Conservation (phyloP, 2,329 filamentous ascomycete species). For the Periconia macrospinosa region DNA sequence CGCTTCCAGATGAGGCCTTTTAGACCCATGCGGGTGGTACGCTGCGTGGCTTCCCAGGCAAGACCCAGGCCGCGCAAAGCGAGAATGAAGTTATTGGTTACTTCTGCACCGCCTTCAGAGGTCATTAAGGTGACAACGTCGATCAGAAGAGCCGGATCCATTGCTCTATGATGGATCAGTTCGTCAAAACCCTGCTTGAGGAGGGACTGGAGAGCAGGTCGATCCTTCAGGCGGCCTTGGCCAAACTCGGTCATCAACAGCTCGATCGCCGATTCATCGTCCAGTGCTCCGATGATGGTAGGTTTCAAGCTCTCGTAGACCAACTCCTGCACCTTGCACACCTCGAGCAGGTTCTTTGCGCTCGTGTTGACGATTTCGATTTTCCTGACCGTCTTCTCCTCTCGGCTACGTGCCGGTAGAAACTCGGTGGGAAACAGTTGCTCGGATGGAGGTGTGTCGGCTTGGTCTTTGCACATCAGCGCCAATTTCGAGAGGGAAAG, state of each 20-base stretch:
- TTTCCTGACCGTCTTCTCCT: conserved; percentile 42
- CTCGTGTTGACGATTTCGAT: conserved; percentile 28
- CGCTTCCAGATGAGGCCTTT: conserved; percentile 82
- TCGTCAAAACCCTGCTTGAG: conserved; percentile 71
- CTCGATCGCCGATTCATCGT: conserved; percentile 75
- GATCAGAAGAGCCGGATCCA: conserved; percentile 63
- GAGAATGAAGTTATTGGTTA: conserved; percentile 68
- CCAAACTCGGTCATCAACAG: conserved; percentile 71
- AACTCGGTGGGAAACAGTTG: conserved; percentile 44
- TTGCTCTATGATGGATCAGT: conserved; percentile 70
- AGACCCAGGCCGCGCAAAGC: conserved; percentile 64
- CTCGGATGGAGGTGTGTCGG: conserved; percentile 26
- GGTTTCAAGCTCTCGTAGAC: conserved; percentile 72
- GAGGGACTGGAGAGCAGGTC: conserved; percentile 68
- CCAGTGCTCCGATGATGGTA: conserved; percentile 71
- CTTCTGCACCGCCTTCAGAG: conserved; percentile 51
- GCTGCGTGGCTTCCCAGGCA: conserved; percentile 57
- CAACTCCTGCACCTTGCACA: conserved; percentile 78
- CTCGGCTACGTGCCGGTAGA: conserved; percentile 24
- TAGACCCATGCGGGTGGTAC: conserved; percentile 49
- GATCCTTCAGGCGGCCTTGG: conserved; percentile 57
- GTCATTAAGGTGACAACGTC: conserved; percentile 81
- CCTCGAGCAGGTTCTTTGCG: conserved; percentile 63
- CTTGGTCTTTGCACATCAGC: conserved; percentile 57
- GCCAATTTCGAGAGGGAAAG: conserved; percentile 85